Conservation (phyloP, 2,329 filamentous ascomycete genomes). For the Claviceps africana region DNA sequence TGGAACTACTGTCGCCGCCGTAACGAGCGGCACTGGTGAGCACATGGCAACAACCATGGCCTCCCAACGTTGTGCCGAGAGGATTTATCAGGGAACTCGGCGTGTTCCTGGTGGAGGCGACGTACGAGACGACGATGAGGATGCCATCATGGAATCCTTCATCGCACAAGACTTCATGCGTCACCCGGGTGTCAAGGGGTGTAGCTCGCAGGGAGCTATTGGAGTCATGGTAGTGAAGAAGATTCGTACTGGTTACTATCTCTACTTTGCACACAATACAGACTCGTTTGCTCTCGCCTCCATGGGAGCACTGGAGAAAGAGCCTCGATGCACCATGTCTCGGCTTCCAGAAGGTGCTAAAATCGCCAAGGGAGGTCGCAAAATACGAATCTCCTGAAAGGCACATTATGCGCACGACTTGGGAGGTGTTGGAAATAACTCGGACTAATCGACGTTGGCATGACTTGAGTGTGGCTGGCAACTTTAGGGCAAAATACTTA, state of each 20-base stretch:
- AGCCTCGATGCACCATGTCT: slow-evolving; percentile 78
- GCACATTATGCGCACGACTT: not conserved
- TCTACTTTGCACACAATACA: slow-evolving; percentile 95
- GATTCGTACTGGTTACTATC: slow-evolving; percentile 56
- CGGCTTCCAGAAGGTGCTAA: slow-evolving; percentile 43
- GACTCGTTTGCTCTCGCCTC: slow-evolving; percentile 77
- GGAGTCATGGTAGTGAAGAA: slow-evolving; percentile 87
- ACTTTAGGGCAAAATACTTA: not conserved
- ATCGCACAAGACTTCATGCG: slow-evolving; percentile 85
- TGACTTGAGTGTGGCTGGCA: not conserved
- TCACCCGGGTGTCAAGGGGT: slow-evolving; percentile 71
- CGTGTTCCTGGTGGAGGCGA: slow-evolving; percentile 47
- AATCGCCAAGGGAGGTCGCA: slow-evolving; percentile 42
- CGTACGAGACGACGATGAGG: slow-evolving; percentile 60
- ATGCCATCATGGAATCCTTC: slow-evolving; percentile 58
- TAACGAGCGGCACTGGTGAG: slow-evolving; percentile 90
- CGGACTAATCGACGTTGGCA: not conserved
- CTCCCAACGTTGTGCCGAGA: slow-evolving; percentile 70
- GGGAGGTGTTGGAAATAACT: not conserved
- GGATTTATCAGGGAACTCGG: slow-evolving; percentile 59
- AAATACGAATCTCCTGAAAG: slow-evolving; percentile 23
- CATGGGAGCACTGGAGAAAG: slow-evolving; percentile 65
- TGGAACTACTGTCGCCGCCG: slow-evolving; percentile 58
- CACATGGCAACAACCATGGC: slow-evolving; percentile 96
- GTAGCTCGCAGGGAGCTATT: slow-evolving; percentile 73